These are phyloP conservation scores for Aspergillus phoenicis DNA, from an alignment of 2,329 filamentous ascomycete species.

Conservation along the genomic window DNA sequence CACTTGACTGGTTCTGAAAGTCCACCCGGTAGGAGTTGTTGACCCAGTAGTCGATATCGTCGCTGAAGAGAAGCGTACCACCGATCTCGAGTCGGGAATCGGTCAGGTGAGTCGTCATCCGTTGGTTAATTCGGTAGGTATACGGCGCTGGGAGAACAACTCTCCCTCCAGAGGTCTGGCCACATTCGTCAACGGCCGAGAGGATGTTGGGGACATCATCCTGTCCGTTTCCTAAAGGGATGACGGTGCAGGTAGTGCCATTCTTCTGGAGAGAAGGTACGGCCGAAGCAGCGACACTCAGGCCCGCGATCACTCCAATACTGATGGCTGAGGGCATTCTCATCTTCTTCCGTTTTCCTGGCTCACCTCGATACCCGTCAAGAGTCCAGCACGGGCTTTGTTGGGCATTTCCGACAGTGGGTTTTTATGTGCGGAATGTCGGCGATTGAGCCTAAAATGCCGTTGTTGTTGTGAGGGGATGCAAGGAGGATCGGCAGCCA, in stretches of 20 bases:
- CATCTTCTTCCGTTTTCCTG: background rate
- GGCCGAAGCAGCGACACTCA: background rate
- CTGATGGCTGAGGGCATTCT: background rate
- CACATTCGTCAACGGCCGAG: background rate
- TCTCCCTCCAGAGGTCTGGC: constrained; percentile 1
- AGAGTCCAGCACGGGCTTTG: background rate
- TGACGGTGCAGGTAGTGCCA: background rate
- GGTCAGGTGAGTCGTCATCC: constrained; percentile 15
- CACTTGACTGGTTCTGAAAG: constrained; percentile 60
- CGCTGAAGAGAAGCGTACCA: constrained; percentile 39
- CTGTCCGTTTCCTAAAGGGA: background rate
- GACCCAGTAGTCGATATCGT: constrained; percentile 57
- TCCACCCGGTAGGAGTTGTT: constrained; percentile 54
- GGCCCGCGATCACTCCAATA: background rate
- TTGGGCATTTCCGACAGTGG: background rate
- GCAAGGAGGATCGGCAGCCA: no score
- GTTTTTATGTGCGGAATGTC: background rate
- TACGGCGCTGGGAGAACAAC: constrained; percentile 1
- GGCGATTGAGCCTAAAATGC: no score
- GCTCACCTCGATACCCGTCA: background rate
- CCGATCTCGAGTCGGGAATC: background rate
- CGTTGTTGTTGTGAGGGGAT: no score
- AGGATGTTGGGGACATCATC: background rate
- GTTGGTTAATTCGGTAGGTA: constrained; percentile 12
- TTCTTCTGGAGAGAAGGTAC: background rate